These are phyloP conservation scores for Artemisia annua DNA, from an alignment of 129 eudicot genomes.

Conservation along the genomic window DNA sequence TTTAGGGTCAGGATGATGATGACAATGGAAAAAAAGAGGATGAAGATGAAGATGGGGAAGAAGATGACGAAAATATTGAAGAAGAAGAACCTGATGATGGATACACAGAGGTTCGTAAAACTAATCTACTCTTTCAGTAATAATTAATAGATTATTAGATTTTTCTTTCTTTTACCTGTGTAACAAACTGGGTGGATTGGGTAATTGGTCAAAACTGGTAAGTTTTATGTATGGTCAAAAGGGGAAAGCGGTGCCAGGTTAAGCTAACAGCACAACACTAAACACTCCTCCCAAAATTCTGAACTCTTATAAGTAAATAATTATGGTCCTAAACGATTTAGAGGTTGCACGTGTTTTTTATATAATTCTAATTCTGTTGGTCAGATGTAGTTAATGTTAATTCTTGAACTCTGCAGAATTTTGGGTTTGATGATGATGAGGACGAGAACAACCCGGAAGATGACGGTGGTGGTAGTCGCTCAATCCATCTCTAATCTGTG, in stretches of 20 bases:
- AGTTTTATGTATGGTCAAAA: constrained; percentile 3
- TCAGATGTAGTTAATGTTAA: neutral
- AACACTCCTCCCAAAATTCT: too few relatives aligned
- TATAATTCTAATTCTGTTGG: neutral
- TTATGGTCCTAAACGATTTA: neutral
- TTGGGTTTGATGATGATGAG: constrained; percentile 77
- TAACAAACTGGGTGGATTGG: neutral
- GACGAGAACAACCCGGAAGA: constrained; percentile 71
- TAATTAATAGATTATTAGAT: neutral
- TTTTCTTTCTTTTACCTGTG: neutral
- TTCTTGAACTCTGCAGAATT: constrained; percentile 35
- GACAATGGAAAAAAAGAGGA: constrained; percentile 60
- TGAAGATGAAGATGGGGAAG: constrained; percentile 56
- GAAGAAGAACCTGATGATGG: constrained; percentile 69
- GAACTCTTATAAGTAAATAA: too few relatives aligned
- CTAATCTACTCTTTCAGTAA: neutral
- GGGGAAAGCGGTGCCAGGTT: too few relatives aligned
- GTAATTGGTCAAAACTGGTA: neutral
- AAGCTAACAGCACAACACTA: too few relatives aligned
- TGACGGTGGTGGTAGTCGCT: constrained; percentile 54
- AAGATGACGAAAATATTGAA: constrained; percentile 42
- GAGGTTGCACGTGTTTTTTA: neutral
- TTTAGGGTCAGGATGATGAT: constrained; percentile 47
- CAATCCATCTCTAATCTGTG: neutral
- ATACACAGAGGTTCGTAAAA: constrained; percentile 48